Percentiles rank a stretch among this genome's conserved stretches.
phyloP scores from a whole-genome alignment of 164 flowering plant species.

The Berberis thunbergii region DNA sequence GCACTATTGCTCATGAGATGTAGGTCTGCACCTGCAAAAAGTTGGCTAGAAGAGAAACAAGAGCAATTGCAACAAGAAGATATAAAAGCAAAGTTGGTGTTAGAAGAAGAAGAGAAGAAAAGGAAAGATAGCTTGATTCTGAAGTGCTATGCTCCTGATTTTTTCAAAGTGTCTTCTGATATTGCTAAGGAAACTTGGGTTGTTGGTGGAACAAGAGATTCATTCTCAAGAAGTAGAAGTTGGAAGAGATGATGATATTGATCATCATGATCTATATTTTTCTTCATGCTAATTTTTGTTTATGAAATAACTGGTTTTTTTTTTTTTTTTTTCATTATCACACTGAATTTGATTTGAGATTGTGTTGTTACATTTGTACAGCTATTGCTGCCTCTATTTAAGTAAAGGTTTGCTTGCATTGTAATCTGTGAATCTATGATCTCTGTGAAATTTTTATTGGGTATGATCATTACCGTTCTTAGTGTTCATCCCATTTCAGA shows the following conservation, averaged over 20 bases:
- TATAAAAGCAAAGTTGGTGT: conserved; percentile 12
- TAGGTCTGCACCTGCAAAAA: conserved; percentile 81
- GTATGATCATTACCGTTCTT: no score
- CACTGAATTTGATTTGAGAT: no score
- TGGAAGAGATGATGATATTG: conserved; percentile 49
- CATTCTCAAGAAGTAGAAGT: conserved; percentile 69
- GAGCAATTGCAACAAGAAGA: conserved; percentile 2
- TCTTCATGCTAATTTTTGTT: no score
- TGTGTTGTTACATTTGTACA: no score
- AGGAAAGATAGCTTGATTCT: conserved; percentile 41
- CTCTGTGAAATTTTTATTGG: no score
- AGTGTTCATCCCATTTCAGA: no score
- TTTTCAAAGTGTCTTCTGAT: conserved; percentile 60
- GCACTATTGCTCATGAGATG: conserved; percentile 89
- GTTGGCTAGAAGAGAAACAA: conserved; percentile 51
- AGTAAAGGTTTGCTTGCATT: no score
- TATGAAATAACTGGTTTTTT: no score
- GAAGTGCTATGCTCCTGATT: conserved; percentile 54
- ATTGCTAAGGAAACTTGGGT: conserved; percentile 86
- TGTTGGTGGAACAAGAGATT: conserved; percentile 48
- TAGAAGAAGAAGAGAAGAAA: conserved; percentile 35
- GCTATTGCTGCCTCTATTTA: no score
- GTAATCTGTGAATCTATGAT: no score
- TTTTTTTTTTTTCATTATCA: no score
- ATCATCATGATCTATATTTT: not conserved